phyloP scores from a whole-genome alignment of 257 asterid genomes.

The Cordia subcordata region DNA sequence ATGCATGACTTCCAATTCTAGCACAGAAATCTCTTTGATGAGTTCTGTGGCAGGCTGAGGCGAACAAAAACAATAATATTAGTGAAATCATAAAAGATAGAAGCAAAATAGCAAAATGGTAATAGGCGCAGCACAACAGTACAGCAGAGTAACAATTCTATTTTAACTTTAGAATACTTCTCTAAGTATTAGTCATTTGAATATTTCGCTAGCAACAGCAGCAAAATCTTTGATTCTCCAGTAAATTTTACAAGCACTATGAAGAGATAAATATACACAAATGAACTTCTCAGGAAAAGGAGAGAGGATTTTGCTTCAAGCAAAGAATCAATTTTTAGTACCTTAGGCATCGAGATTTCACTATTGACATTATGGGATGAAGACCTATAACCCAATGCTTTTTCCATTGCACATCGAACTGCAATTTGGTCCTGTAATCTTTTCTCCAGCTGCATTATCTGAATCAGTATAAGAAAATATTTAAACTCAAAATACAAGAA shows the following conservation, averaged over 20 bases:
- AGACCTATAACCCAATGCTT: constrained; percentile 72
- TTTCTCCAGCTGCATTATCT: constrained; percentile 81
- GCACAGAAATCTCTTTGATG: constrained; percentile 77
- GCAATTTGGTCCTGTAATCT: constrained; percentile 78
- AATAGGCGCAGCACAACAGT: too few relatives aligned
- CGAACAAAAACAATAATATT: not conserved
- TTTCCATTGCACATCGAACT: constrained; percentile 80
- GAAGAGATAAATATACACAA: not conserved
- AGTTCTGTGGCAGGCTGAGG: constrained; percentile 93
- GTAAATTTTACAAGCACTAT: too few relatives aligned
- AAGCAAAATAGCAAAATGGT: too few relatives aligned
- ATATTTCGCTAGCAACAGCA: too few relatives aligned
- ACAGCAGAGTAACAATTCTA: too few relatives aligned
- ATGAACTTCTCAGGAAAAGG: not conserved
- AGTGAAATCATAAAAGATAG: constrained; percentile 3
- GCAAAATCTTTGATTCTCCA: too few relatives aligned
- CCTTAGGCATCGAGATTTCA: constrained; percentile 70
- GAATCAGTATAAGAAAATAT: constrained; percentile 3
- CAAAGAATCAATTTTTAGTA: constrained; percentile 12
- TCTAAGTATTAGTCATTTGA: too few relatives aligned
- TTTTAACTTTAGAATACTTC: too few relatives aligned
- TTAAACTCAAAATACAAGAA: too few relatives aligned
- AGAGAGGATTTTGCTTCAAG: not conserved
- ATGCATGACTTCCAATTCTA: constrained; percentile 91
- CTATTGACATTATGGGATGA: constrained; percentile 36